Conservation (phyloP, 1,284 basidiomycete genomes). For the Leccinum pseudoinsigne region DNA sequence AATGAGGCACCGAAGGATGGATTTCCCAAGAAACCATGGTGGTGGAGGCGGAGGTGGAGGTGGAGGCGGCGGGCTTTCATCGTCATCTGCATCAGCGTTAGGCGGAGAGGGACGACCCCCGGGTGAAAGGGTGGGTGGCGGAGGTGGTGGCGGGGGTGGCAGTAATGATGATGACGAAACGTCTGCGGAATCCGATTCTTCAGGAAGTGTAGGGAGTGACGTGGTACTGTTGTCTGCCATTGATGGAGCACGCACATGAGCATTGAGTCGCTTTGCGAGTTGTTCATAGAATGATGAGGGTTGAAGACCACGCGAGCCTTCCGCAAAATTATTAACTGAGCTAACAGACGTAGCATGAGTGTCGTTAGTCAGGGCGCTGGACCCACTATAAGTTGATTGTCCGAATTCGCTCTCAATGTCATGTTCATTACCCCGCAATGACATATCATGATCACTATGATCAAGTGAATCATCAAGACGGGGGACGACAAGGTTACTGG, state of each 20-base stretch:
- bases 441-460: constrained; percentile 37
- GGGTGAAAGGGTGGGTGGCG: constrained; percentile 28
- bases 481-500: constrained; percentile 45
- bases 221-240: constrained; percentile 23
- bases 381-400: constrained; percentile 46
- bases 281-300: constrained; percentile 59
- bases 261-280: constrained; percentile 48
- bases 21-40: constrained; percentile 28
- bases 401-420: constrained; percentile 59
- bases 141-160: constrained; percentile 36
- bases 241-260: constrained; percentile 33
- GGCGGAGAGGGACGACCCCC: constrained; percentile 18
- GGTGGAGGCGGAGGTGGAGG: constrained; percentile 34
- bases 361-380: constrained; percentile 48
- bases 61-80: constrained; percentile 20
- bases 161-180: constrained; percentile 28
- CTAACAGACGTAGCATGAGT: constrained; percentile 57
- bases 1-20: constrained; percentile 37
- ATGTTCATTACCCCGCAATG: constrained; percentile 43
- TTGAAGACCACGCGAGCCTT: constrained; percentile 33
- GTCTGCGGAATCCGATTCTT: constrained; percentile 33
- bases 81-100: constrained; percentile 39
- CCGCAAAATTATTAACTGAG: constrained; percentile 42
- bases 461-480: constrained; percentile 44
- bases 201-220: constrained; percentile 39